These are phyloP conservation scores for Mucor racemosus DNA, from an alignment of 371 early-diverging fungal genomes.

Conservation along the genomic window DNA sequence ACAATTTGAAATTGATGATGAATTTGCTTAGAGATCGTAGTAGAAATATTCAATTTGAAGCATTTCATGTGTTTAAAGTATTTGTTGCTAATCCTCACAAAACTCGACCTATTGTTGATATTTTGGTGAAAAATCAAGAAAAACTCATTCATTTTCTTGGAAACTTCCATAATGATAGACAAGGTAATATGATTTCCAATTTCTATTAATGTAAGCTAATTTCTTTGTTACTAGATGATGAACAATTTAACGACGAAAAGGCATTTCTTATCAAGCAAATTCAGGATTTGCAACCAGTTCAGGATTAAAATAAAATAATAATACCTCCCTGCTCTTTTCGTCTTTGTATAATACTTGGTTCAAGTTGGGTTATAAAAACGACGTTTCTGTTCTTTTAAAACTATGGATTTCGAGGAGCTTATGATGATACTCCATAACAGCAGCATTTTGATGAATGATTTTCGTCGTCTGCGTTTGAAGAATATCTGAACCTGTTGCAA, in stretches of 20 bases:
- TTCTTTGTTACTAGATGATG: slow-evolving; percentile 74
- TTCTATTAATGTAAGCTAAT: neutral
- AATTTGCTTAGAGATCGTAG: slow-evolving; percentile 91
- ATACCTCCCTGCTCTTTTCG: slow-evolving; percentile 5
- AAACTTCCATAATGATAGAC: slow-evolving; percentile 93
- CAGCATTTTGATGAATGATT: neutral
- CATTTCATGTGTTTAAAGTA: slow-evolving; percentile 99
- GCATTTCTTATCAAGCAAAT: slow-evolving; percentile 94
- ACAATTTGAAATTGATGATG: slow-evolving; percentile 97
- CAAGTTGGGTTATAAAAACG: neutral
- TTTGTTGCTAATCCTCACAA: slow-evolving; percentile 99
- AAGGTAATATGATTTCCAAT: slow-evolving; percentile 60
- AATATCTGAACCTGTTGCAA: neutral
- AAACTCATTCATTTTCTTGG: slow-evolving; percentile 85
- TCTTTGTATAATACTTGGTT: neutral
- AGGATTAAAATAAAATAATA: slow-evolving; percentile 34
- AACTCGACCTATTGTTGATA: slow-evolving; percentile 88
- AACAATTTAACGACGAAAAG: slow-evolving; percentile 98
- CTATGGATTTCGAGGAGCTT: neutral
- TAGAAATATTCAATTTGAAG: slow-evolving; percentile 98
- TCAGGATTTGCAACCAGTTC: slow-evolving; percentile 57
- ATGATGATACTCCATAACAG: neutral
- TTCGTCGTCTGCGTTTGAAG: neutral
- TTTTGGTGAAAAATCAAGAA: slow-evolving; percentile 91
- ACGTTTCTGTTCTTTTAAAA: too few species aligned